Percentiles rank a stretch among this genome's conserved stretches.
These are phyloP conservation scores for Prunus yedoensis DNA, from an alignment of 331 rosid genomes.

Conservation along the genomic window DNA sequence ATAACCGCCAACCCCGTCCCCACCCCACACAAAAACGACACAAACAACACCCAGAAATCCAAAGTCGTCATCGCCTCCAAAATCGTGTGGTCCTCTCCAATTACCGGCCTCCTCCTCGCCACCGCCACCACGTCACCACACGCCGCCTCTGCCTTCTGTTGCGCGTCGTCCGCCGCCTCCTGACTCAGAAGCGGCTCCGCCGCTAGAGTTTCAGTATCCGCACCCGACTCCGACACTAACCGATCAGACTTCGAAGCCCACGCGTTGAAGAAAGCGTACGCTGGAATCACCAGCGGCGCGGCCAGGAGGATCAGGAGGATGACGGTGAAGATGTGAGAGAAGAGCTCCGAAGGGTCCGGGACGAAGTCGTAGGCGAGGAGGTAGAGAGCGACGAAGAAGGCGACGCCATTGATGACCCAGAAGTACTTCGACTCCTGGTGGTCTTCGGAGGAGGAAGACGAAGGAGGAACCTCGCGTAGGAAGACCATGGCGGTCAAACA, in stretches of 20 bases:
- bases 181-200: constrained; percentile 44
- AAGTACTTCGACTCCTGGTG: constrained; percentile 58
- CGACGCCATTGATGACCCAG: constrained; percentile 57
- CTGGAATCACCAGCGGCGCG: constrained; percentile 61
- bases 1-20: constrained; percentile 84
- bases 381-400: constrained; percentile 64
- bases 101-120: constrained; percentile 32
- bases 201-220: constrained; percentile 26
- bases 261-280: constrained; percentile 32
- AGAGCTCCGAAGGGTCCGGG: constrained; percentile 35
- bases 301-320: constrained; percentile 54
- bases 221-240: neutral
- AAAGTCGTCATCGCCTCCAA: constrained; percentile 50
- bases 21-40: constrained; percentile 73
- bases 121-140: neutral
- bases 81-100: constrained; percentile 91
- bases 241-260: constrained; percentile 16
- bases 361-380: constrained; percentile 55
- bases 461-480: constrained; percentile 68
- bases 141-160: neutral
- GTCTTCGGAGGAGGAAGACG: constrained; percentile 34
- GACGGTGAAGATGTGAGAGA: constrained; percentile 46
- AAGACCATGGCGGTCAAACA: constrained; percentile 70
- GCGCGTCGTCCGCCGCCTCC: neutral
- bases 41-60: constrained; percentile 88